phyloP scores from a whole-genome alignment of 257 asterid species.

The Solanum pinnatisectum region DNA sequence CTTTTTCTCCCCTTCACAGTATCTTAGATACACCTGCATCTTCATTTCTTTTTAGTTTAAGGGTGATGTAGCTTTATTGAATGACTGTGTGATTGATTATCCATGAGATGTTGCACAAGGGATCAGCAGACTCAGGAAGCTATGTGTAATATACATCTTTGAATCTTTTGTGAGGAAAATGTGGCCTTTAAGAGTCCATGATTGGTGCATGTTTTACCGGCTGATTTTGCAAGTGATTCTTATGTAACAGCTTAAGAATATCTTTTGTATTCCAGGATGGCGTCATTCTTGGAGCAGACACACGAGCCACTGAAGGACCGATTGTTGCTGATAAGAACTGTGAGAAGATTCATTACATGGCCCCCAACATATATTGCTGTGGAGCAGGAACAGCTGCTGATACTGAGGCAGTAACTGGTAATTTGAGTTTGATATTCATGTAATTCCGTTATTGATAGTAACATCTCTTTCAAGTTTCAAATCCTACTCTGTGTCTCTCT shows the following conservation, averaged over 20 bases:
- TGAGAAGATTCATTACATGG: slow-evolving; percentile 91
- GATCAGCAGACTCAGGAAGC: neutral
- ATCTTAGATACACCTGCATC: neutral
- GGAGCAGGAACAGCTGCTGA: slow-evolving; percentile 97
- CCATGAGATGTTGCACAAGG: neutral
- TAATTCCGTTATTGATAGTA: neutral
- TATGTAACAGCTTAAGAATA: neutral
- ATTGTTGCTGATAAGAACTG: slow-evolving; percentile 97
- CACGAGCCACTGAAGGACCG: slow-evolving; percentile 96
- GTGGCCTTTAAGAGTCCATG: neutral
- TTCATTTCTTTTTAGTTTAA: neutral
- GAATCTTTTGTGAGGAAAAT: neutral
- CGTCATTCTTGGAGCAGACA: slow-evolving; percentile 97
- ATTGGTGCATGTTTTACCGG: neutral
- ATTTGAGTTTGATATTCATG: neutral
- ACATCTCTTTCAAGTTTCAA: neutral
- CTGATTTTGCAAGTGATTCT: neutral
- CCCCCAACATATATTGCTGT: slow-evolving; percentile 70
- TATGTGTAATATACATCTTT: neutral
- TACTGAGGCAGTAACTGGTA: slow-evolving; percentile 93
- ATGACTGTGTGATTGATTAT: neutral
- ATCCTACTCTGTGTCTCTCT: neutral
- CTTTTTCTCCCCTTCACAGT: neutral
- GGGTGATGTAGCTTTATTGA: neutral
- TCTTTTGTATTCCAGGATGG: slow-evolving; percentile 60